These are phyloP conservation scores for Aureobasidium namibiae DNA, from an alignment of 2,329 filamentous ascomycete species.

Conservation along the genomic window DNA sequence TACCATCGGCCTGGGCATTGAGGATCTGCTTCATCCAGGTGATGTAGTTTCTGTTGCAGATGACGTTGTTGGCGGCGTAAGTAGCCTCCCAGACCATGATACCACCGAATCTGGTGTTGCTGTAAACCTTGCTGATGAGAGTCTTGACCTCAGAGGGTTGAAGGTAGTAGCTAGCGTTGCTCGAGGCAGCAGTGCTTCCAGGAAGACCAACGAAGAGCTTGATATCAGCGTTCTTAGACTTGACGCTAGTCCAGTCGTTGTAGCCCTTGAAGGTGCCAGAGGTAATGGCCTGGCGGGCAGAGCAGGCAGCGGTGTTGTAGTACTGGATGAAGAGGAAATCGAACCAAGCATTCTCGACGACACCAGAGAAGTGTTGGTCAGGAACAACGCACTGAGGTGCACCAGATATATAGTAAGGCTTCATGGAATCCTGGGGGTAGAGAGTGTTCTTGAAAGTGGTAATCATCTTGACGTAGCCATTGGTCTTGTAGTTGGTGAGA, in stretches of 20 bases:
- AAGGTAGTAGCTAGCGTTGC: conserved; percentile 36
- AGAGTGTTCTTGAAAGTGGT: conserved; percentile 35
- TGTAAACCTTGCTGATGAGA: conserved; percentile 37
- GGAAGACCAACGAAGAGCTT: conserved; percentile 48
- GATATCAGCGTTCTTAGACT: conserved; percentile 33
- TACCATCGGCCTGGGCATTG: conserved; percentile 16
- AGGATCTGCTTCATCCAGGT: conserved; percentile 42
- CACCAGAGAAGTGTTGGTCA: conserved; percentile 34
- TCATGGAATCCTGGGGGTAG: conserved; percentile 28
- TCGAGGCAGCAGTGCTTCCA: conserved; percentile 22
- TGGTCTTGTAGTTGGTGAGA: conserved; percentile 25
- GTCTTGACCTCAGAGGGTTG: conserved; percentile 36
- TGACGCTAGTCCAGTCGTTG: conserved; percentile 36
- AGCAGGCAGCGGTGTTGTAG: conserved; percentile 41
- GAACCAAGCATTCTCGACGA: conserved; percentile 33
- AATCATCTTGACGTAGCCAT: conserved; percentile 42
- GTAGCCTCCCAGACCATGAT: conserved; percentile 54
- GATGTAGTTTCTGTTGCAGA: conserved; percentile 37
- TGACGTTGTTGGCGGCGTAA: conserved; percentile 37
- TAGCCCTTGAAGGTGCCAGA: conserved; percentile 36
- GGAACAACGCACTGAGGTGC: conserved; percentile 41
- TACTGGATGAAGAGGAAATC: conserved; percentile 40
- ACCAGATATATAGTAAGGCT: conserved; percentile 41
- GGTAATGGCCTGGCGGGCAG: conserved; percentile 32
- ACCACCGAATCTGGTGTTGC: conserved; percentile 43